Base-by-base conservation (phyloP, 768 basidiomycete species). In the Mycena rosella region DNA sequence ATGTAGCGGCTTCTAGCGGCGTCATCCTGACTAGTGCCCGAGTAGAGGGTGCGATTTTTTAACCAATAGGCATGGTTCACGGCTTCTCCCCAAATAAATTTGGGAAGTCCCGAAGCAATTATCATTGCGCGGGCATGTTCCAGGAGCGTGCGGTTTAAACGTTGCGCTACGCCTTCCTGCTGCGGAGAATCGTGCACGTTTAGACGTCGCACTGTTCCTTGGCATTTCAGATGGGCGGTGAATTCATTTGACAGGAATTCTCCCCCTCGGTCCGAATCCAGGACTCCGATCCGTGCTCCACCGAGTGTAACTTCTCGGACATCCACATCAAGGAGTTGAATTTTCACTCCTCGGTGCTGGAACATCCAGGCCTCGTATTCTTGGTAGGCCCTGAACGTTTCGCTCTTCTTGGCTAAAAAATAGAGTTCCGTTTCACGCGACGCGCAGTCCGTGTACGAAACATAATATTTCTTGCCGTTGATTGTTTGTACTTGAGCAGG, bases 81-180 rank as follows among this genome's bases (percentile, higher is more conserved):
- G 2, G 38, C 47, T 27, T 49, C 32, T 34, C 32, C 52, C 79
- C 81, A 84, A 3, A 83, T 72, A 26, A 64, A 73, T 15, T 70
- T 74, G 3, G 77, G 79, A 0, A 82, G 60, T 10, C 71, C 69
- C 2, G 68, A 64, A 7, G 63, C 65, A 51, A 74, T 70, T 0
- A 76, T 66, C 72, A 82, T 72, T 0, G 83, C 79, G 1, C 73
- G 67, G 14, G 75, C 73, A 8, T 73, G 63, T 24, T 82, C 76
- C 1, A 77, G 13, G 0, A 79, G 32, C 0, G 72, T 76, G 5
- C 78, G 63, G 42, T 80, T 83, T 11, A 78, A 71, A 3, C 76
- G 67, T 22, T 85, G 81, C 0, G 81, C 78, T 10, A 83, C 65
- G 14, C 83, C 79, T 62, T 82, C 81, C 61, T 82, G 73, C 44